Evolutionary conservation across 352 stramenopile genomes (phyloP).

Genomic region (Pythium periplocum): DNA sequence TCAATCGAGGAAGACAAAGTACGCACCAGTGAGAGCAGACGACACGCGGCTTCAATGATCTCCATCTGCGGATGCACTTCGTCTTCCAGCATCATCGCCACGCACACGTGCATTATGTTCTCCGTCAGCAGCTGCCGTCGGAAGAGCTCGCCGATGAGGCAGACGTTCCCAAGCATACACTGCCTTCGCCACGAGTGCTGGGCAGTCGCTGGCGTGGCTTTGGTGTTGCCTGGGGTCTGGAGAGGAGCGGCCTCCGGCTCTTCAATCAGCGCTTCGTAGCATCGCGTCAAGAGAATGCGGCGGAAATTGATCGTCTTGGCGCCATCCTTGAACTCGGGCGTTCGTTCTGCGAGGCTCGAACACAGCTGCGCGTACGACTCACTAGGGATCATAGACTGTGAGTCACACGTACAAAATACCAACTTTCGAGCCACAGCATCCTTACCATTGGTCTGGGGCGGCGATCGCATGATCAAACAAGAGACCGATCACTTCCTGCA

Average conservation of each 20-base stretch:
- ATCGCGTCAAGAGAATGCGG: slow-evolving; percentile 69
- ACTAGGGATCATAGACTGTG: slow-evolving; percentile 13
- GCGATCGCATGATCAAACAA: slow-evolving; percentile 76
- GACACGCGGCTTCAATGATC: slow-evolving; percentile 65
- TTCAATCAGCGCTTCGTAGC: slow-evolving; percentile 78
- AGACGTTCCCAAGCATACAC: slow-evolving; percentile 74
- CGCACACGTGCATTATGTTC: slow-evolving; percentile 82
- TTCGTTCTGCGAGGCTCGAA: slow-evolving; percentile 53
- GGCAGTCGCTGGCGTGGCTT: neutral
- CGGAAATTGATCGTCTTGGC: slow-evolving; percentile 82
- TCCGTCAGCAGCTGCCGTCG: slow-evolving; percentile 72
- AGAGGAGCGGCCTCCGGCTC: slow-evolving; percentile 34
- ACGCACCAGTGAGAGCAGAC: slow-evolving; percentile 50
- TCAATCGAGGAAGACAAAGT: no score
- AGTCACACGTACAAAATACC: no score
- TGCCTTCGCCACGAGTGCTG: slow-evolving; percentile 69
- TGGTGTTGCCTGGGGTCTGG: neutral
- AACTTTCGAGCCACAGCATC: neutral
- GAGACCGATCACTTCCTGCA: slow-evolving; percentile 60
- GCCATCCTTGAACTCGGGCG: slow-evolving; percentile 79
- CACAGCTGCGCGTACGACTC: slow-evolving; percentile 61
- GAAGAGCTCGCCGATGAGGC: slow-evolving; percentile 72
- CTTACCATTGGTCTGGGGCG: slow-evolving; percentile 45
- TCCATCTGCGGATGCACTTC: slow-evolving; percentile 55
- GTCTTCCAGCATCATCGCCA: slow-evolving; percentile 82